Percentiles rank a stretch among this genome's conserved stretches.
These are phyloP conservation scores for Dovyalis caffra DNA, from an alignment of 345 rosid genomes.

Conservation along the genomic window DNA sequence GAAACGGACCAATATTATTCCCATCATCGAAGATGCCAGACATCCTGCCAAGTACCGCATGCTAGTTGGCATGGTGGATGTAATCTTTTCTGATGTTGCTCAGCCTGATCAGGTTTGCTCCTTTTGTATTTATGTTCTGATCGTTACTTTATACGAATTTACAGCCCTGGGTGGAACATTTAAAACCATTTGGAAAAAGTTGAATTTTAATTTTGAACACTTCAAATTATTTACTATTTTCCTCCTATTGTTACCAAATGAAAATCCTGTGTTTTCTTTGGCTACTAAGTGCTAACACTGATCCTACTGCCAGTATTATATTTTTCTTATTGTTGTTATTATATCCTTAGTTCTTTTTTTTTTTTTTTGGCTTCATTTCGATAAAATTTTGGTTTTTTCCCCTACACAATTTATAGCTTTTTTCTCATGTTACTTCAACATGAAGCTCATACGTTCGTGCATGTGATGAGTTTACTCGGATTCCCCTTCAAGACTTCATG, in stretches of 20 bases:
- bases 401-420: neutral
- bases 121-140: neutral
- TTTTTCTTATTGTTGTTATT: neutral
- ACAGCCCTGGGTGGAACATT: neutral
- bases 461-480: slow-evolving; percentile 55
- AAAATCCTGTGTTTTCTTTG: neutral
- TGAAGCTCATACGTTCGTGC: slow-evolving; percentile 3
- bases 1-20: slow-evolving; percentile 89
- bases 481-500: slow-evolving; percentile 55
- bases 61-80: slow-evolving; percentile 99
- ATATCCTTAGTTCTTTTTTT: neutral
- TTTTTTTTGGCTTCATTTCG: neutral
- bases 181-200: no score
- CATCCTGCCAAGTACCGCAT: slow-evolving; percentile 95
- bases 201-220: neutral
- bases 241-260: no score
- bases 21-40: slow-evolving; percentile 98
- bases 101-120: slow-evolving; percentile 95
- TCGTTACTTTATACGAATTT: neutral
- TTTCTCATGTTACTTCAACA: neutral
- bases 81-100: slow-evolving; percentile 98
- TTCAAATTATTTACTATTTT: neutral
- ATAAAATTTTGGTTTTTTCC: neutral
- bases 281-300: neutral
- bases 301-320: neutral